These are phyloP conservation scores for Solanum appendiculatum DNA, from an alignment of 257 asterid species.

Conservation along the genomic window DNA sequence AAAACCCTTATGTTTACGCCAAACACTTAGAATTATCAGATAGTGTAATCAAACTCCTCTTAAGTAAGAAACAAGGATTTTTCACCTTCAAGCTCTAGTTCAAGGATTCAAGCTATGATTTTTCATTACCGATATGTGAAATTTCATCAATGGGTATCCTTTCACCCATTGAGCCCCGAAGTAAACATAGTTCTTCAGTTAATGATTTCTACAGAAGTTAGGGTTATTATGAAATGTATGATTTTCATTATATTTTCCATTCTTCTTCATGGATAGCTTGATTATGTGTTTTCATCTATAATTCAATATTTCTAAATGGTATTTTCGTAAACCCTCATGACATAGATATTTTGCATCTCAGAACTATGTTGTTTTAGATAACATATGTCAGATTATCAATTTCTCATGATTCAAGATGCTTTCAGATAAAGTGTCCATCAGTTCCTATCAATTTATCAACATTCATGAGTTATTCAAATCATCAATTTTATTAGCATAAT, in stretches of 20 bases:
- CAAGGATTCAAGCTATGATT: not conserved
- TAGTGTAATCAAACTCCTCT: not conserved
- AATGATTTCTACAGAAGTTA: not conserved
- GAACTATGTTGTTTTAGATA: no score
- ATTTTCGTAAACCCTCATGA: no score
- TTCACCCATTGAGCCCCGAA: not conserved
- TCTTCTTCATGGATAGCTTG: not conserved
- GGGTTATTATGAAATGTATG: not conserved
- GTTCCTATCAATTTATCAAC: no score
- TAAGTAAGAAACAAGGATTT: not conserved
- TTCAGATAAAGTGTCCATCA: no score
- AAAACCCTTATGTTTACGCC: not conserved
- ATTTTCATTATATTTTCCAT: not conserved
- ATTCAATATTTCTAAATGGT: no score
- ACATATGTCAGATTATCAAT: no score
- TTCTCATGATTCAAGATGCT: no score
- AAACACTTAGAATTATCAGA: not conserved
- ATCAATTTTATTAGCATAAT: no score
- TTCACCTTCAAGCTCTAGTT: not conserved
- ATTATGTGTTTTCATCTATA: not conserved
- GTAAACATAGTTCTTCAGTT: not conserved
- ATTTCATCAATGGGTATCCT: not conserved
- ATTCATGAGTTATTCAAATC: no score
- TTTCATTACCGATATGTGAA: no score
- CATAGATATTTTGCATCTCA: no score